phyloP scores from a whole-genome alignment of 768 basidiomycete species.

The Collybia sordida region DNA sequence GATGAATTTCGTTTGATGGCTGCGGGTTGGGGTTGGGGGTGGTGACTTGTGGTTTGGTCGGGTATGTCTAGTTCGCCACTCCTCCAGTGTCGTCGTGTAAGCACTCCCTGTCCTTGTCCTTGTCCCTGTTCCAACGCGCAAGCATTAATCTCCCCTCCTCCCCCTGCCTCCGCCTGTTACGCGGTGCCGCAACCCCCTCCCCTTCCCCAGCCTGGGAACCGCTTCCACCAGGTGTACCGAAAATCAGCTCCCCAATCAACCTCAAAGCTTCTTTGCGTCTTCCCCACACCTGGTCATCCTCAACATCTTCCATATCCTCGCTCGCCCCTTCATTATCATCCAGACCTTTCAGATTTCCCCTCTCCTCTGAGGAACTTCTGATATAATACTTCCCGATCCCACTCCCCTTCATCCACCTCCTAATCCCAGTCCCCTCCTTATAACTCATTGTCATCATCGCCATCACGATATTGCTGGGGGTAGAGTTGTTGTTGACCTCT shows the following conservation, averaged over 20 bases:
- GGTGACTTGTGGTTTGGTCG: no score
- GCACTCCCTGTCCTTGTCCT: no score
- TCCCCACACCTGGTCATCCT: background rate
- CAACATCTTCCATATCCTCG: conserved; percentile 6
- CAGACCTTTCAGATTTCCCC: no score
- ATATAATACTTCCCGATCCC: conserved; percentile 41
- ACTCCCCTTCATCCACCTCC: conserved; percentile 16
- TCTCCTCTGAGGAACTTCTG: conserved; percentile 62
- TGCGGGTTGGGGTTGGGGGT: no score
- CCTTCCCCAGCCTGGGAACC: background rate
- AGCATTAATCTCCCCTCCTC: no score
- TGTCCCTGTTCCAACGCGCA: no score
- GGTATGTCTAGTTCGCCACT: no score
- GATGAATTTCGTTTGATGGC: background rate
- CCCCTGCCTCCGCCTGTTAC: no score
- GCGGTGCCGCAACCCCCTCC: background rate
- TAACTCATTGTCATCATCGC: no score
- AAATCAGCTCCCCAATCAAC: background rate
- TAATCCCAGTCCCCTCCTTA: conserved; percentile 22
- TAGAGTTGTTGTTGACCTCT: no score
- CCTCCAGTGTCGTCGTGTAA: no score
- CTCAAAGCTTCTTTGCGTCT: background rate
- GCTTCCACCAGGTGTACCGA: background rate
- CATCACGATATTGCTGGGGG: no score
- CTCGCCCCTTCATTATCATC: conserved; percentile 40